A percentile compares a stretch with the other conserved stretches of the same genome.
Evolutionary conservation across 805 yeast species (phyloP).

Genomic region (Kurtzmaniella cleridarum): DNA sequence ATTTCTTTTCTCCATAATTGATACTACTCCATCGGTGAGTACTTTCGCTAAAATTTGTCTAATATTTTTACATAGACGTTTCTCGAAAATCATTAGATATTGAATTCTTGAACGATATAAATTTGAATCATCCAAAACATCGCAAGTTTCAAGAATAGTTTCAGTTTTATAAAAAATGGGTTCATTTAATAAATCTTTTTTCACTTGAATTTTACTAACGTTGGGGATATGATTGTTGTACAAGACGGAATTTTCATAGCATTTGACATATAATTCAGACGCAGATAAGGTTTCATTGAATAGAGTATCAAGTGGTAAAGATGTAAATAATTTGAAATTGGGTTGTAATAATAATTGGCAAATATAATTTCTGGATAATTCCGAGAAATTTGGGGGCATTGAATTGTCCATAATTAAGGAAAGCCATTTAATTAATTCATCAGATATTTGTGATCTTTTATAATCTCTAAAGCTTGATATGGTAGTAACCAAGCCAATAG

Average conservation of each 20-base stretch:
- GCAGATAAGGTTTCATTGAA: conserved; percentile 7
- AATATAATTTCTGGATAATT: conserved; percentile 28
- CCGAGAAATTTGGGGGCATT: conserved; percentile 33
- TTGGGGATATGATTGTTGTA: conserved; percentile 22
- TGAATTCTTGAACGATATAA: conserved; percentile 48
- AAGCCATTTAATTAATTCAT: conserved; percentile 49
- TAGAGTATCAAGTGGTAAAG: conserved; percentile 17
- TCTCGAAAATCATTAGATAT: conserved; percentile 51
- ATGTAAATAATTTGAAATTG: conserved; percentile 25
- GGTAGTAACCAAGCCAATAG: conserved; percentile 51
- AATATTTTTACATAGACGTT: conserved; percentile 48
- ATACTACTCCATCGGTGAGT: conserved; percentile 51
- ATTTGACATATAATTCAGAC: conserved; percentile 12
- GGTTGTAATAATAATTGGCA: conserved; percentile 42
- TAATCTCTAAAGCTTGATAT: conserved; percentile 48
- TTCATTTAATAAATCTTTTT: conserved; percentile 7
- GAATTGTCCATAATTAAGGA: conserved; percentile 20
- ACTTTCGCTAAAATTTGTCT: conserved; percentile 46
- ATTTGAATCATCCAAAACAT: conserved; percentile 11
- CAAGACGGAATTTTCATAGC: conserved; percentile 29
- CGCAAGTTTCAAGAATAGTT: conserved; percentile 2
- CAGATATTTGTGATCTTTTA: conserved; percentile 42
- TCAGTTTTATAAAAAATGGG: conserved; percentile 11
- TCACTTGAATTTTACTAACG: conserved; percentile 14
- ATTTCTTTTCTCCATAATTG: conserved; percentile 43